phyloP scores from a whole-genome alignment of 495 filamentous ascomycete genomes.

The Immersiella caudata region DNA sequence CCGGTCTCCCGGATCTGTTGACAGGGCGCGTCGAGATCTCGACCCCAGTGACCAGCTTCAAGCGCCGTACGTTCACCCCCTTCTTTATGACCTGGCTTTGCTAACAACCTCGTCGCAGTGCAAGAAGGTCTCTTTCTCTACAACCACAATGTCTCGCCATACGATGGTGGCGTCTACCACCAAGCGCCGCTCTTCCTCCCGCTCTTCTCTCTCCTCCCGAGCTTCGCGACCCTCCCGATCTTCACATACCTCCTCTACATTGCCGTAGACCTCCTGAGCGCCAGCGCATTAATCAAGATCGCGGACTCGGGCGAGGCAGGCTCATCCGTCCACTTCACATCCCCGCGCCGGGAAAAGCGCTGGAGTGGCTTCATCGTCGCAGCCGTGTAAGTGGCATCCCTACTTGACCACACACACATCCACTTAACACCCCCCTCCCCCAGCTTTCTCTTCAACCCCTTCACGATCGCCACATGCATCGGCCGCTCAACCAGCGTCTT shows the following conservation, averaged over 20 bases:
- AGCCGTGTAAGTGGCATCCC: conserved; percentile 61
- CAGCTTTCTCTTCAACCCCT: conserved; percentile 92
- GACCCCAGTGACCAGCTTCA: conserved; percentile 96
- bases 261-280: conserved; percentile 78
- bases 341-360: conserved; percentile 72
- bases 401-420: not conserved
- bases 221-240: conserved; percentile 62
- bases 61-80: conserved; percentile 64
- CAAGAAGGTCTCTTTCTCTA: conserved; percentile 97
- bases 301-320: conserved; percentile 80
- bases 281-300: conserved; percentile 78
- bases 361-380: conserved; percentile 79
- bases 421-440: conserved; percentile 16
- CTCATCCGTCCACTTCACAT: conserved; percentile 71
- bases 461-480: conserved; percentile 89
- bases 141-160: conserved; percentile 93
- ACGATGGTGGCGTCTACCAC: conserved; percentile 96
- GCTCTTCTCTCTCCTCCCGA: conserved; percentile 84
- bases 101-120: conserved; percentile 54
- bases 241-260: conserved; percentile 81
- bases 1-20: conserved; percentile 80
- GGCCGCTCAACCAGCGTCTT: conserved; percentile 91
- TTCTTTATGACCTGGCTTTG: not conserved
- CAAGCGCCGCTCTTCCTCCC: conserved; percentile 93
- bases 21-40: conserved; percentile 94